Evolutionary conservation across 148 eudicot species (phyloP).

Genomic region (Beta vulgaris): DNA sequence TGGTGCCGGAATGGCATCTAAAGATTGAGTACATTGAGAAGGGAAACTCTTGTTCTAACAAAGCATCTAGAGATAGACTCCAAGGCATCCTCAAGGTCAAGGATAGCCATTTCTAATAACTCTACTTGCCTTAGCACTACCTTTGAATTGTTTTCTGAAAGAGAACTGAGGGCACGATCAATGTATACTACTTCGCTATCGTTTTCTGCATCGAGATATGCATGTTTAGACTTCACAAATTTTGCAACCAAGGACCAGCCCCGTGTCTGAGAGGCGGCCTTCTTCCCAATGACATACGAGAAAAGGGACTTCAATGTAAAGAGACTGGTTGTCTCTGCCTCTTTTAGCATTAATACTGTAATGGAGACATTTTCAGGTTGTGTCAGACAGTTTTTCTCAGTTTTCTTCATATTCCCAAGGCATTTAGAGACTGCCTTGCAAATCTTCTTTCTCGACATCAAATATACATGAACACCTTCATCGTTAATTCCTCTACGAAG

Average conservation of each 20-base stretch:
- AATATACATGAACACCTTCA: slow-evolving; percentile 22
- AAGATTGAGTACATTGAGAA: slow-evolving; percentile 37
- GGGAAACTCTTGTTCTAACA: slow-evolving; percentile 44
- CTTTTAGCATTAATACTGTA: slow-evolving; percentile 27
- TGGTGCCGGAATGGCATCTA: slow-evolving; percentile 3
- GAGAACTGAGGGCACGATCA: slow-evolving; percentile 12
- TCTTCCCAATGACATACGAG: slow-evolving; percentile 25
- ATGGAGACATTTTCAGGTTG: neutral
- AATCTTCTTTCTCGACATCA: slow-evolving; percentile 37
- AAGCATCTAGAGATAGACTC: slow-evolving; percentile 34
- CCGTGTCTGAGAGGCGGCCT: slow-evolving; percentile 13
- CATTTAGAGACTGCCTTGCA: slow-evolving; percentile 33
- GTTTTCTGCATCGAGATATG: neutral
- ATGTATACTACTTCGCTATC: slow-evolving; percentile 18
- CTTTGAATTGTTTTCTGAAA: slow-evolving; percentile 16
- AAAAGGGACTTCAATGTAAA: slow-evolving; percentile 31
- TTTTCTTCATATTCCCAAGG: slow-evolving; percentile 30
- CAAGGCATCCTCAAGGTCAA: slow-evolving; percentile 27
- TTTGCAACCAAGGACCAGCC: slow-evolving; percentile 41
- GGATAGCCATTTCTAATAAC: slow-evolving; percentile 26
- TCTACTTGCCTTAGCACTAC: slow-evolving; percentile 22
- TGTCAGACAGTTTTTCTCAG: neutral
- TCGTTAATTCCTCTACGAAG: slow-evolving; percentile 31
- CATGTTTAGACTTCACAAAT: slow-evolving; percentile 23
- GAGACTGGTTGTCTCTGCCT: slow-evolving; percentile 29